These are phyloP conservation scores for Ceriops decandra DNA, from an alignment of 345 rosid genomes.

Conservation along the genomic window DNA sequence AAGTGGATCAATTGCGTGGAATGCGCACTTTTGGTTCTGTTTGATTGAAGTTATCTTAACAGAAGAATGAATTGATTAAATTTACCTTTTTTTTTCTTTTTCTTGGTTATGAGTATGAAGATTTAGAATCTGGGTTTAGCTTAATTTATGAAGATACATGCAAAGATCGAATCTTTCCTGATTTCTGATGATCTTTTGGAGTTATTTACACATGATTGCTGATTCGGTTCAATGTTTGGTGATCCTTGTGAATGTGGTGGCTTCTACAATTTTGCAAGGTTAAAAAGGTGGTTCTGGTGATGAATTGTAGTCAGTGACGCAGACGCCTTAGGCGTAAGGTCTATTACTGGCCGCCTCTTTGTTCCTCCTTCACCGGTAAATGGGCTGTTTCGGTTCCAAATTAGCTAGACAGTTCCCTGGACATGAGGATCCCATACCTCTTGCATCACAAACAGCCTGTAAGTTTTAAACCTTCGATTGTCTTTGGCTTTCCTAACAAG, in stretches of 20 bases:
- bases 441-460: constrained; percentile 96
- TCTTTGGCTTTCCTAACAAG: not conserved
- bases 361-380: constrained; percentile 37
- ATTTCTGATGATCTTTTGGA: not conserved
- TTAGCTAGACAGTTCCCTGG: constrained; percentile 67
- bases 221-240: constrained; percentile 1
- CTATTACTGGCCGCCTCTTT: not conserved
- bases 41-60: no score
- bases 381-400: constrained; percentile 95
- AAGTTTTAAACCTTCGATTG: constrained; percentile 24
- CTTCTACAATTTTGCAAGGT: constrained; percentile 21
- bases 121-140: not conserved
- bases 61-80: no score
- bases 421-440: constrained; percentile 76
- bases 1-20: not conserved
- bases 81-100: not conserved
- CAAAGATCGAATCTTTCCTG: not conserved
- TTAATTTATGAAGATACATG: not conserved
- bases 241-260: constrained; percentile 3
- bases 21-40: not conserved
- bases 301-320: constrained; percentile 20
- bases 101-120: no score
- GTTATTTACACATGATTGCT: not conserved
- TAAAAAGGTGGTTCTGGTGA: constrained; percentile 24
- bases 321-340: constrained; percentile 15